Evolutionary conservation across 441 rosid species (phyloP).

Genomic region (Eruca vesicaria): DNA sequence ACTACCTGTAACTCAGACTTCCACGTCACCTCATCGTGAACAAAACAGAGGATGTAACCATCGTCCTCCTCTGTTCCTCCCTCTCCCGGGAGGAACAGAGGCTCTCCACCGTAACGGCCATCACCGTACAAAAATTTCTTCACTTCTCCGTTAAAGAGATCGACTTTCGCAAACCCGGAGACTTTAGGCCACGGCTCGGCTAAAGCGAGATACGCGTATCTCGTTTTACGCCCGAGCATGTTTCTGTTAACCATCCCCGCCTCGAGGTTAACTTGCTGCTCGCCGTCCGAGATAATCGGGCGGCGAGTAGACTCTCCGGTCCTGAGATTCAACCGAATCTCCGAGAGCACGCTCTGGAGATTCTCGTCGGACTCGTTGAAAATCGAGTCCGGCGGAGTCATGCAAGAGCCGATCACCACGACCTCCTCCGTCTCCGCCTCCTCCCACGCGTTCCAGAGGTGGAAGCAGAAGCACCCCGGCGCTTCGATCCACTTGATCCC

Average conservation of each 20-base stretch:
- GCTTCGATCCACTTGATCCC: constrained; percentile 59
- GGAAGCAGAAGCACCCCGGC: constrained; percentile 72
- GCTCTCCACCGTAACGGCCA: constrained; percentile 69
- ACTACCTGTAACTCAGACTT: constrained; percentile 69
- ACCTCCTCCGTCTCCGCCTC: constrained; percentile 67
- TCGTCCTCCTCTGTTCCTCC: constrained; percentile 44
- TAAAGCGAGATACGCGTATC: constrained; percentile 60
- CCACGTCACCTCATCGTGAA: constrained; percentile 67
- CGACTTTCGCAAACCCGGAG: constrained; percentile 80
- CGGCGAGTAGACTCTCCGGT: constrained; percentile 66
- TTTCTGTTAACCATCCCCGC: constrained; percentile 82
- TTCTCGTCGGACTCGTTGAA: constrained; percentile 75
- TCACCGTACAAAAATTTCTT: constrained; percentile 52
- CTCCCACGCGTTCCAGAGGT: constrained; percentile 89
- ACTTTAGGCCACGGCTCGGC: constrained; percentile 90
- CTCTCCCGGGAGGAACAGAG: constrained; percentile 62
- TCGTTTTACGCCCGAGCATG: constrained; percentile 61
- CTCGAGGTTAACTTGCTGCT: constrained; percentile 56
- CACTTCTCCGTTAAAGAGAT: constrained; percentile 54
- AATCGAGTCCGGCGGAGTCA: constrained; percentile 84
- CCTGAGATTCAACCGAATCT: constrained; percentile 57
- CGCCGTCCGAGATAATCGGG: constrained; percentile 34
- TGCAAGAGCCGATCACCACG: constrained; percentile 78
- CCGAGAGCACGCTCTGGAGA: constrained; percentile 62
- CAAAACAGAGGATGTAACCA: constrained; percentile 59